These are phyloP conservation scores for Osmozyma mogii DNA, from an alignment of 805 yeast genomes.

Conservation along the genomic window DNA sequence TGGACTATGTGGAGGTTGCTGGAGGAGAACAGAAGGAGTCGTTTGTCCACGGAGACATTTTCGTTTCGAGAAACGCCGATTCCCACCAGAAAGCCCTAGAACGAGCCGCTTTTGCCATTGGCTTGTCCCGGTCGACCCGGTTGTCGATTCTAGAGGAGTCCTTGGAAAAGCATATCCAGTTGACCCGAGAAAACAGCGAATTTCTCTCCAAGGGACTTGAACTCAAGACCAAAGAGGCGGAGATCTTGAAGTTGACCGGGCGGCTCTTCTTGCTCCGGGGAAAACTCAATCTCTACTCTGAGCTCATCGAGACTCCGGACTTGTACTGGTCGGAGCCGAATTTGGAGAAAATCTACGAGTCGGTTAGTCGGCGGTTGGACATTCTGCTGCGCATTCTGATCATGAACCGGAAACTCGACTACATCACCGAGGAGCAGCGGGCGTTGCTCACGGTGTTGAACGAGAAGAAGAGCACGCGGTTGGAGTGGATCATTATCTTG, in stretches of 20 bases:
- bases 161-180: slow-evolving; percentile 57
- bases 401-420: slow-evolving; percentile 78
- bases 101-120: slow-evolving; percentile 84
- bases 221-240: slow-evolving; percentile 40
- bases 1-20: slow-evolving; percentile 60
- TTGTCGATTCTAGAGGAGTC: slow-evolving; percentile 70
- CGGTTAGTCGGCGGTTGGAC: slow-evolving; percentile 65
- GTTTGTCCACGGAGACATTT: slow-evolving; percentile 58
- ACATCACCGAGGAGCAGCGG: slow-evolving; percentile 81
- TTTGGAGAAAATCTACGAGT: slow-evolving; percentile 66
- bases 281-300: slow-evolving; percentile 76
- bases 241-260: slow-evolving; percentile 66
- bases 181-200: slow-evolving; percentile 60
- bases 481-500: slow-evolving; percentile 85
- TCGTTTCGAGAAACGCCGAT: slow-evolving; percentile 46
- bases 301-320: slow-evolving; percentile 87
- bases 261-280: slow-evolving; percentile 70
- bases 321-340: slow-evolving; percentile 89
- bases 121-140: slow-evolving; percentile 79
- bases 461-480: slow-evolving; percentile 65
- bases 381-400: slow-evolving; percentile 70
- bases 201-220: slow-evolving; percentile 54
- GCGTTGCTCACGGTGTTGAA: slow-evolving; percentile 67
- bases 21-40: slow-evolving; percentile 12
- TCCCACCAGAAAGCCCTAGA: slow-evolving; percentile 46